These are phyloP conservation scores for Marasmius fiardii DNA, from an alignment of 1,284 basidiomycete species.

Conservation along the genomic window DNA sequence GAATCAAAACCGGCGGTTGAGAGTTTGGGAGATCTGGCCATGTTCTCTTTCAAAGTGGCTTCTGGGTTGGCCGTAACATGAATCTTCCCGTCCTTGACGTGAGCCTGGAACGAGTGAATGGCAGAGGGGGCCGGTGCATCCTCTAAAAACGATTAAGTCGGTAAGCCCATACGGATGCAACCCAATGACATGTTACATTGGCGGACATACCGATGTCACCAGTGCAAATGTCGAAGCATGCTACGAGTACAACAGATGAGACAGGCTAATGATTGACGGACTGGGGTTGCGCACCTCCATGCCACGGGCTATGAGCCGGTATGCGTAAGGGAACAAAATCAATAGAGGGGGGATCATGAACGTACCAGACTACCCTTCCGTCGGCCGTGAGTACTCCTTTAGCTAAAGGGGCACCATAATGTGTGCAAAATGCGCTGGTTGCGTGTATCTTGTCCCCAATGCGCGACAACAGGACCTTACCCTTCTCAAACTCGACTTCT, in stretches of 20 bases:
- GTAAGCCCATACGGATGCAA: background rate
- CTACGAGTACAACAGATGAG: constrained; percentile 33
- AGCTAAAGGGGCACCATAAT: constrained; percentile 81
- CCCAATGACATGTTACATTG: background rate
- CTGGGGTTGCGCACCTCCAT: constrained; percentile 59
- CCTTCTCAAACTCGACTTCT: constrained; percentile 77
- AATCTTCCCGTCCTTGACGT: constrained; percentile 74
- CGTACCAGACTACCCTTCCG: constrained; percentile 77
- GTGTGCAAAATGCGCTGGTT: constrained; percentile 86
- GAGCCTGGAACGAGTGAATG: constrained; percentile 79
- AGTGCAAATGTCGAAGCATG: constrained; percentile 85
- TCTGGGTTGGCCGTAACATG: constrained; percentile 74
- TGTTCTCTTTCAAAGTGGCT: constrained; percentile 68
- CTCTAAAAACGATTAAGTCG: constrained; percentile 43
- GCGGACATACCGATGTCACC: constrained; percentile 63
- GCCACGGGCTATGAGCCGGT: constrained; percentile 67
- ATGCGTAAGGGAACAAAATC: background rate
- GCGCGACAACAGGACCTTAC: constrained; percentile 80
- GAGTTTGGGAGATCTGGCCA: constrained; percentile 56
- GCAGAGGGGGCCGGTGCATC: constrained; percentile 88
- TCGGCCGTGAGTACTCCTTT: constrained; percentile 83
- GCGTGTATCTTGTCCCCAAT: constrained; percentile 75
- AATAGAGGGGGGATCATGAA: constrained; percentile 8
- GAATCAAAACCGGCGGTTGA: constrained; percentile 37
- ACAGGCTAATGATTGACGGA: background rate